phyloP scores from a whole-genome alignment of 2,329 filamentous ascomycete genomes.

The Furcasterigmium sp. region DNA sequence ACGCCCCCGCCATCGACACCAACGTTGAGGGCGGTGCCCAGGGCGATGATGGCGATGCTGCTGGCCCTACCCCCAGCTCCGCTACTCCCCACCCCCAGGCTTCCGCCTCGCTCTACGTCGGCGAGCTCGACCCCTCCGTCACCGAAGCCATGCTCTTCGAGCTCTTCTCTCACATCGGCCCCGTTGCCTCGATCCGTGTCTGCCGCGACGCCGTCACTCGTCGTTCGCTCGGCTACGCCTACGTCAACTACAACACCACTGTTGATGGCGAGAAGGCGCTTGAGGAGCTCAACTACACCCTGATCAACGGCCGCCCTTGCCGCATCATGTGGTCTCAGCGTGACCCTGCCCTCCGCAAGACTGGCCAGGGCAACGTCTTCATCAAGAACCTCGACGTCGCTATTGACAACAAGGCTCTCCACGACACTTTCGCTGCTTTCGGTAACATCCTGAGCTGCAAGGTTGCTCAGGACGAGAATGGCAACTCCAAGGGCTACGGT shows the following conservation, averaged over 20 bases:
- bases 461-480: slow-evolving; percentile 95
- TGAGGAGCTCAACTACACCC: slow-evolving; percentile 98
- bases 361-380: slow-evolving; percentile 98
- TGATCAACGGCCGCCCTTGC: slow-evolving; percentile 98
- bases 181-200: slow-evolving; percentile 98
- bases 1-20: slow-evolving; percentile 66
- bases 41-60: slow-evolving; percentile 55
- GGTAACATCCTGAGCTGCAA: slow-evolving; percentile 99
- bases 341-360: slow-evolving; percentile 98
- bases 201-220: slow-evolving; percentile 98
- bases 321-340: slow-evolving; percentile 99
- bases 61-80: slow-evolving; percentile 67
- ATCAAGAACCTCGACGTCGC: slow-evolving; percentile 99
- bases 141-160: slow-evolving; percentile 99
- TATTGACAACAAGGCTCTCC: slow-evolving; percentile 99
- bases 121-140: slow-evolving; percentile 94
- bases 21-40: slow-evolving; percentile 51
- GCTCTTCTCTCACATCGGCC: slow-evolving; percentile 98
- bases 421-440: slow-evolving; percentile 98
- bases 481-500: slow-evolving; percentile 96
- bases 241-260: slow-evolving; percentile 99
- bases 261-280: slow-evolving; percentile 95
- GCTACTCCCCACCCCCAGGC: slow-evolving; percentile 77
- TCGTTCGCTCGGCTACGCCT: slow-evolving; percentile 97
- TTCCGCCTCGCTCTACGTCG: slow-evolving; percentile 97